Percentiles rank a stretch among this genome's conserved stretches.
phyloP scores from a whole-genome alignment of 305 asterid species.

The Rubia balearica region DNA sequence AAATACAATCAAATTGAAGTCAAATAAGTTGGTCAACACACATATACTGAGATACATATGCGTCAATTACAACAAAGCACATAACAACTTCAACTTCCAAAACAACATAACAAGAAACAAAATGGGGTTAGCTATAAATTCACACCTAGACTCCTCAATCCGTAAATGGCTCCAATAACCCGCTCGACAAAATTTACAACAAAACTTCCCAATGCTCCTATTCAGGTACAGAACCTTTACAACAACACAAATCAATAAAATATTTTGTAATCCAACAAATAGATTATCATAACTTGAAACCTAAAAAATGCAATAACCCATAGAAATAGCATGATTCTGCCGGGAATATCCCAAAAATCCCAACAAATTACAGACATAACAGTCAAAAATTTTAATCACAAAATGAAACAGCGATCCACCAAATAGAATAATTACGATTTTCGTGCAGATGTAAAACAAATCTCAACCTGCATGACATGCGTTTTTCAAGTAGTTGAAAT shows the following conservation, averaged over 20 bases:
- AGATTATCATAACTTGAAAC: neutral
- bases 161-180: constrained; percentile 79
- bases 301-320: neutral
- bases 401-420: neutral
- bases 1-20: too few species aligned
- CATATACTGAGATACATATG: too few species aligned
- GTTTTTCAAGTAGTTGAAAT: neutral
- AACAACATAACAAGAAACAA: neutral
- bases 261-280: too few species aligned
- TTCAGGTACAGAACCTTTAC: too few species aligned
- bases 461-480: neutral
- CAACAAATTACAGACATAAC: neutral
- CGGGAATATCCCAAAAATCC: too few species aligned
- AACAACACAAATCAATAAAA: too few species aligned
- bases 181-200: too few species aligned
- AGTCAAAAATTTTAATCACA: neutral
- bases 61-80: constrained; percentile 16
- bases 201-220: too few species aligned
- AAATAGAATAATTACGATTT: neutral
- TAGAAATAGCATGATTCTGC: neutral
- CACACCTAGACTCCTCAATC: constrained; percentile 83
- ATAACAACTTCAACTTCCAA: constrained; percentile 6
- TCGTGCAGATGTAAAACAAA: neutral
- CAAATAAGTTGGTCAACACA: neutral
- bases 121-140: too few species aligned